Conservation (phyloP, 805 yeast species). For the Kluyveromyces wickerhamii region DNA sequence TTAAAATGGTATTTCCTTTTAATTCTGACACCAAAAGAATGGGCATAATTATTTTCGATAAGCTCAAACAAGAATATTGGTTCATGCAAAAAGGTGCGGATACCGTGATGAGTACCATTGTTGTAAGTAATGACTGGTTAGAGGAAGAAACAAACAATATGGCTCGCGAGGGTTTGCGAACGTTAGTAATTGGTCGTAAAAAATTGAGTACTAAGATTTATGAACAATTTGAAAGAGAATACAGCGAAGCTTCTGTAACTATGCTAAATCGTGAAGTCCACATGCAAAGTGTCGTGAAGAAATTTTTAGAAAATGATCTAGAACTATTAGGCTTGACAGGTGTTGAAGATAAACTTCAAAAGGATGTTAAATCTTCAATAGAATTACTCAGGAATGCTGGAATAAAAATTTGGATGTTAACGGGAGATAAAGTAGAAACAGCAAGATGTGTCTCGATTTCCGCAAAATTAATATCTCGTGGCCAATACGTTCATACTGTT, state of each 20-base stretch:
- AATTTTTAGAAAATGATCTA: conserved; percentile 70
- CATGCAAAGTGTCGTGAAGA: conserved; percentile 61
- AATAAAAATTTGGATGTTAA: conserved; percentile 96
- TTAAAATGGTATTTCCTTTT: conserved; percentile 84
- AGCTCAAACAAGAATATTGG: conserved; percentile 61
- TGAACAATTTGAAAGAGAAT: conserved; percentile 55
- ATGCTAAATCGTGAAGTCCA: conserved; percentile 72
- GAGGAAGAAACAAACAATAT: conserved; percentile 96
- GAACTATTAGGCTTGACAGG: conserved; percentile 92
- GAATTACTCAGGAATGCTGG: conserved; percentile 95
- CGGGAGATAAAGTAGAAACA: conserved; percentile 98
- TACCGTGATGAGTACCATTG: conserved; percentile 81
- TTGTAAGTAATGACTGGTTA: conserved; percentile 84
- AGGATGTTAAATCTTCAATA: conserved; percentile 83
- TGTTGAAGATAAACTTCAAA: conserved; percentile 91
- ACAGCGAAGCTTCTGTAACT: conserved; percentile 64
- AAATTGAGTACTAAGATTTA: conserved; percentile 46
- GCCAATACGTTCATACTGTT: conserved; percentile 85
- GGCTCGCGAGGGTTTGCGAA: conserved; percentile 97
- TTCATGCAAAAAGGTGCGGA: conserved; percentile 95
- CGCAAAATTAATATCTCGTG: conserved; percentile 84
- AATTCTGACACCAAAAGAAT: conserved; percentile 92
- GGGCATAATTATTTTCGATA: conserved; percentile 78
- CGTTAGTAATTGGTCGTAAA: conserved; percentile 89
- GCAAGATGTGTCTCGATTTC: conserved; percentile 97